phyloP scores from a whole-genome alignment of 306 rosid genomes.

The Quercus aquifolioides region DNA sequence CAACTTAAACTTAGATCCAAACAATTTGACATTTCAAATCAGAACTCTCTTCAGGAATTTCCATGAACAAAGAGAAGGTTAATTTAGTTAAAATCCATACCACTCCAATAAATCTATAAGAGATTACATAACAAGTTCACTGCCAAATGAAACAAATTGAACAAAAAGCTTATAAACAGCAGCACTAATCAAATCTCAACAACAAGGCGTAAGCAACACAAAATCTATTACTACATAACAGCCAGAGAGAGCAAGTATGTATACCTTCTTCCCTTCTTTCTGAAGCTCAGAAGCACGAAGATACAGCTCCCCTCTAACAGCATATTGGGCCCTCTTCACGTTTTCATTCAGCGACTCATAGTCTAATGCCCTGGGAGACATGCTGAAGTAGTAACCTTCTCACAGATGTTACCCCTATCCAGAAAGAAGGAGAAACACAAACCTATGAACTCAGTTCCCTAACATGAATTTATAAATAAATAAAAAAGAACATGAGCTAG shows the following conservation, averaged over 20 bases:
- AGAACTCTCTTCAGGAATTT: neutral
- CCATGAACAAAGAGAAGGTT: neutral
- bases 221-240: neutral
- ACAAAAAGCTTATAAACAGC: neutral
- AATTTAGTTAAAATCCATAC: neutral
- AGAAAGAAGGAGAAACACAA: slow-evolving; percentile 13
- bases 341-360: slow-evolving; percentile 72
- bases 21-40: neutral
- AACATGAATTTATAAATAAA: slow-evolving; percentile 25
- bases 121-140: neutral
- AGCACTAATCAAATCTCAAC: neutral
- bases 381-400: slow-evolving; percentile 44
- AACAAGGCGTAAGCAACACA: slow-evolving; percentile 15
- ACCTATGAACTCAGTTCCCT: slow-evolving; percentile 28
- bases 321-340: slow-evolving; percentile 92
- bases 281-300: slow-evolving; percentile 97
- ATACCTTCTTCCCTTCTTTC: slow-evolving; percentile 94
- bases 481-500: neutral
- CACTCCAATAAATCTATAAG: neutral
- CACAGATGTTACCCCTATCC: slow-evolving; percentile 20
- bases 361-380: slow-evolving; percentile 86
- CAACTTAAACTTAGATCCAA: too few species aligned
- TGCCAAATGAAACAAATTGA: neutral
- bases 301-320: slow-evolving; percentile 93
- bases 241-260: neutral